Percentiles rank a stretch among this genome's conserved stretches.
Conservation (phyloP, 2,329 filamentous ascomycete genomes). For the Neocucurbitaria cava region DNA sequence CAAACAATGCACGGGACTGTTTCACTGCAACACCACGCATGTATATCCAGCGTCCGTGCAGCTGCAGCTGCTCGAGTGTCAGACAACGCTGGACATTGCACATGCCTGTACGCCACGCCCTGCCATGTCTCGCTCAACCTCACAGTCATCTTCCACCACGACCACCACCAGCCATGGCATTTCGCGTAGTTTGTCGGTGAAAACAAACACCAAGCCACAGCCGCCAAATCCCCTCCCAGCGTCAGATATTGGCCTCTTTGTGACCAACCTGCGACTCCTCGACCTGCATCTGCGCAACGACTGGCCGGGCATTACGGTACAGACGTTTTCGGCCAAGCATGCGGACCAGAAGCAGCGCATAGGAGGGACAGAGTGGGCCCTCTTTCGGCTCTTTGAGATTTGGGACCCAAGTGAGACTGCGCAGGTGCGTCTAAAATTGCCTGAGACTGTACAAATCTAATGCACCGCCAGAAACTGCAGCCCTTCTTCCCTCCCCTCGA, state of each 20-base stretch:
- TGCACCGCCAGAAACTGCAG: constrained; percentile 72
- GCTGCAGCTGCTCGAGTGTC: constrained; percentile 1
- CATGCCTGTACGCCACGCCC: constrained; percentile 9
- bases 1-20: constrained; percentile 19
- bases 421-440: constrained; percentile 60
- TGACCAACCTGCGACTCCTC: constrained; percentile 83
- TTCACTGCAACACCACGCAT: constrained; percentile 18
- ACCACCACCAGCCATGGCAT: constrained; percentile 24
- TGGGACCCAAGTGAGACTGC: constrained; percentile 81
- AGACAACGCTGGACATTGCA: constrained; percentile 1
- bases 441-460: constrained; percentile 2
- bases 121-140: constrained; percentile 39
- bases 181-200: constrained; percentile 40
- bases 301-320: constrained; percentile 77
- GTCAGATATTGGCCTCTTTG: constrained; percentile 63
- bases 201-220: constrained; percentile 37
- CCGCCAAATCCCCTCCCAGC: constrained; percentile 28
- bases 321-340: constrained; percentile 73
- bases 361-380: constrained; percentile 83
- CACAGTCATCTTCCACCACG: constrained; percentile 29
- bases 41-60: not conserved
- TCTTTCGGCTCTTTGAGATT: constrained; percentile 84
- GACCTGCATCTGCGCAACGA: constrained; percentile 77
- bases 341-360: constrained; percentile 84
- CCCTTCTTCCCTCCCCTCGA: constrained; percentile 92